Evolutionary conservation across 805 yeast genomes (phyloP).

Genomic region (Myxozyma mucilagina): DNA sequence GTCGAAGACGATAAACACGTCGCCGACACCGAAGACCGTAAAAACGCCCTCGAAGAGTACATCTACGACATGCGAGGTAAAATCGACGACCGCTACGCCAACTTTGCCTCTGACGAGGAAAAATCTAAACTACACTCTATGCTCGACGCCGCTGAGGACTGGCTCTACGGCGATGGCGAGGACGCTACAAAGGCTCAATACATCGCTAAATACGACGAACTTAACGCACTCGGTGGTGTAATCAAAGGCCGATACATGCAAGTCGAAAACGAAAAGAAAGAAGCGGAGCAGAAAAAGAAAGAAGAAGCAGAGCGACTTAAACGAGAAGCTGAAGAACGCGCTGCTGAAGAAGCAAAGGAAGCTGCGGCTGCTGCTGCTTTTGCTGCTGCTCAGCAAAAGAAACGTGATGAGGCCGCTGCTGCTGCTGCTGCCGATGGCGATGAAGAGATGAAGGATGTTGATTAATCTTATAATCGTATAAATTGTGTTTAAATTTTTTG

Average conservation of each 20-base stretch:
- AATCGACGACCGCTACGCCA: conserved; percentile 85
- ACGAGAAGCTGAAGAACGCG: conserved; percentile 73
- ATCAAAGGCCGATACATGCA: conserved; percentile 93
- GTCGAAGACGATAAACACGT: conserved; percentile 91
- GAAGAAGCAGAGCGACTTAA: conserved; percentile 80
- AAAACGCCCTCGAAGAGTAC: conserved; percentile 97
- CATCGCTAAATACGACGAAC: conserved; percentile 96
- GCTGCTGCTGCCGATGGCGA: conserved; percentile 11
- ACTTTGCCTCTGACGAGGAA: conserved; percentile 88
- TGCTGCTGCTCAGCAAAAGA: conserved; percentile 12
- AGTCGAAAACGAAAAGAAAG: conserved; percentile 87
- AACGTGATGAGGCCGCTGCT: conserved; percentile 6
- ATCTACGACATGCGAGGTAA: conserved; percentile 96
- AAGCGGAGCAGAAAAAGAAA: conserved; percentile 84
- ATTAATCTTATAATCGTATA: neutral
- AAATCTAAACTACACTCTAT: conserved; percentile 72
- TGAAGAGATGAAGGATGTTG: conserved; percentile 27
- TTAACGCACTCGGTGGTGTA: conserved; percentile 90
- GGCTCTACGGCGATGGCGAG: conserved; percentile 97
- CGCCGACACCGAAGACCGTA: conserved; percentile 97
- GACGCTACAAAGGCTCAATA: conserved; percentile 95
- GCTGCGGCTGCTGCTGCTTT: conserved; percentile 32
- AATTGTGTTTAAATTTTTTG: neutral
- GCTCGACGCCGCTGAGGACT: conserved; percentile 87
- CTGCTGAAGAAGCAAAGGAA: conserved; percentile 42